Evolutionary conservation across 768 basidiomycete genomes (phyloP), one percentile per base, ranked within the genome.

Genomic region (Xerocomus spinulosus): DNA sequence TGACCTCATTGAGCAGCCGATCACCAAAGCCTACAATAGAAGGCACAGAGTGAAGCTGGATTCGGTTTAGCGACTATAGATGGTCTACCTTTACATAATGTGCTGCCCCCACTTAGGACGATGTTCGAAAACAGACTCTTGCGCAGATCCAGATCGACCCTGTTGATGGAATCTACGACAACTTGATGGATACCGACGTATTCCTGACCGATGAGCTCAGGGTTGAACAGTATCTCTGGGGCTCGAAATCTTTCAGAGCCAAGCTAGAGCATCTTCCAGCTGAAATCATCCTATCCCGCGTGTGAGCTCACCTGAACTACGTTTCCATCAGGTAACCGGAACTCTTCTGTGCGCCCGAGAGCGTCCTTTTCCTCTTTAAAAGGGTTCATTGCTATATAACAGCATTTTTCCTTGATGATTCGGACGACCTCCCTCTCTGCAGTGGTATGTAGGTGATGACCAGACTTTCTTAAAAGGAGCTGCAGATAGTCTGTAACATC

Each of bases 111-210:
- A 55, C 91, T 93, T 13, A 99, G 77, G 46, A 98, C 93, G 54
- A 99, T 89, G 70, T 98, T 99, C 37, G 92, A 91, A 68, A 92
- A 99, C 44, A 99, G 73, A 53, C 81, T 88, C 73, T 97, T 96
- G 49, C 96, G 80, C 53, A 99, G 77, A 74, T 99, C 96, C 59
- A 98, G 73, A 72, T 99, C 96, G 28, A 96, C 92, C 35, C 93
- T 78, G 68, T 86, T 91, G 66, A 98, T 97, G 8, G 94, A 94
- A 71, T 99, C 93, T n/a, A 97, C 92, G 12, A 98, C 87, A 30
- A 98, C 92, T 68, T 99, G 94, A 68, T 98, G 96, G 10, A 97
- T 92, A 44, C 96, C 96, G 21, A 91, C 85, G 60, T 95, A 93
- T 69, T 99, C 96, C 58, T 90, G 85, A 7, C 96, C 96, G 56